Evolutionary conservation across 345 rosid species (phyloP).

Genomic region (Populus davidiana): DNA sequence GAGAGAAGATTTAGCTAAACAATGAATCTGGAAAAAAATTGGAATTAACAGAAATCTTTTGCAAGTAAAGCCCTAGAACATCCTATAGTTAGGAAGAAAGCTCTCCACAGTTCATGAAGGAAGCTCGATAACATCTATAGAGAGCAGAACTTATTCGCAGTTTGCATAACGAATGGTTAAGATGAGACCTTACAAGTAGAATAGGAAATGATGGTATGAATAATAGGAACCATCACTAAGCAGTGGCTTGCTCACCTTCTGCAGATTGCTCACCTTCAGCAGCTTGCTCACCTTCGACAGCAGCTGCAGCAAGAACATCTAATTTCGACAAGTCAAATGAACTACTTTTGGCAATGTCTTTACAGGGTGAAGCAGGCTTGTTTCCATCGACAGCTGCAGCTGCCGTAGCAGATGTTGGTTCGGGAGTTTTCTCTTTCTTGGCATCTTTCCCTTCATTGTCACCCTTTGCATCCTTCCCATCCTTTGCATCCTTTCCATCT

Average conservation of each 20-base stretch:
- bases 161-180: conserved; percentile 4
- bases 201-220: conserved; percentile 10
- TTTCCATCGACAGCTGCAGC: conserved; percentile 22
- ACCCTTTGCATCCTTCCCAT: conserved; percentile 21
- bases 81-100: conserved; percentile 15
- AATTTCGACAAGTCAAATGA: conserved; percentile 33
- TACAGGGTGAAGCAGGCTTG: conserved; percentile 35
- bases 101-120: conserved; percentile 3
- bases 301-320: conserved; percentile 24
- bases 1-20: no score
- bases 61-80: not conserved
- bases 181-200: not conserved
- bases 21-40: no score
- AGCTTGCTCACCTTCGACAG: not conserved
- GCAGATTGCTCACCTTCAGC: conserved; percentile 11
- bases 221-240: conserved; percentile 14
- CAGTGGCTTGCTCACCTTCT: conserved; percentile 32
- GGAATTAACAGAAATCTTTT: no score
- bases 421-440: not conserved
- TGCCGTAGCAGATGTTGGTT: not conserved
- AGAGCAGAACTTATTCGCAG: conserved; percentile 21
- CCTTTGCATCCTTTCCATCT: conserved; percentile 48
- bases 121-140: not conserved
- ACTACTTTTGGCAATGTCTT: conserved; percentile 21
- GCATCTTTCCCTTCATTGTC: not conserved